A percentile compares a stretch with the other conserved stretches of the same genome.
Conservation (phyloP, 345 rosid species). For the Ricinus communis region DNA sequence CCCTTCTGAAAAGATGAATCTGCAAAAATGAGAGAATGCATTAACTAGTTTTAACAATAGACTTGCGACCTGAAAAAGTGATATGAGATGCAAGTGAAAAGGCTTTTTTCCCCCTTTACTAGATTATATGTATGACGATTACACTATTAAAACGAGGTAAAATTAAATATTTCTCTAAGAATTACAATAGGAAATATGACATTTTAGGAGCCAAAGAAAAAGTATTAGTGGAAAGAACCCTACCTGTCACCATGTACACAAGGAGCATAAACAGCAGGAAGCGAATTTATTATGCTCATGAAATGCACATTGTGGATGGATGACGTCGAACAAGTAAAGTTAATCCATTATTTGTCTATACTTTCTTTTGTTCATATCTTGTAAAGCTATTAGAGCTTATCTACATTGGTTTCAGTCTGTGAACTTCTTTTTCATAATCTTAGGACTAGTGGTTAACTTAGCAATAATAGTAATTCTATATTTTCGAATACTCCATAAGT, state of each 20-base stretch:
- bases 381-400: neutral
- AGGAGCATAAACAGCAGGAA: neutral
- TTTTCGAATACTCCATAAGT: neutral
- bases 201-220: neutral
- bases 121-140: neutral
- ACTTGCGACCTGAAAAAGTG: neutral
- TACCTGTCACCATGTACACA: neutral
- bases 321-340: neutral
- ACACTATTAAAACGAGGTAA: neutral
- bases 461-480: neutral
- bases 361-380: neutral
- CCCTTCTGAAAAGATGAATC: conserved; percentile 76
- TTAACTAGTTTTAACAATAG: neutral
- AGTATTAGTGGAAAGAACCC: neutral
- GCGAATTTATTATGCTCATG: neutral
- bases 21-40: conserved; percentile 30
- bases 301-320: neutral
- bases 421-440: neutral
- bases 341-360: neutral
- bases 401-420: neutral
- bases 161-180: neutral
- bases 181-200: neutral
- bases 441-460: neutral
- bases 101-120: neutral
- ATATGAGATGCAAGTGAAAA: neutral